Evolutionary conservation across 2,329 filamentous ascomycete genomes (phyloP).

Genomic region (Microascus cirrosus): DNA sequence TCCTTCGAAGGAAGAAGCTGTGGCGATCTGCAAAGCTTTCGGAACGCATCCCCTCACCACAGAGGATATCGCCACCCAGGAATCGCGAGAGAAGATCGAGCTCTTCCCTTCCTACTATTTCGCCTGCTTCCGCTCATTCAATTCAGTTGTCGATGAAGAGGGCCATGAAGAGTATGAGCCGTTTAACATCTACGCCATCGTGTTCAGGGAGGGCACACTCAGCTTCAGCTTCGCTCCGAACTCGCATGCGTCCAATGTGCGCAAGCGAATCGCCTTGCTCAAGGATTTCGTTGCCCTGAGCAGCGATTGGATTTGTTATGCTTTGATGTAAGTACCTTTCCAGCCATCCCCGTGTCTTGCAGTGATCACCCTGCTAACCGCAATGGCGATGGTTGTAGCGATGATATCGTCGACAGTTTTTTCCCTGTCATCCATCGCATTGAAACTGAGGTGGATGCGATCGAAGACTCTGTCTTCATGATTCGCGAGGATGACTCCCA

Average conservation of each 20-base stretch:
- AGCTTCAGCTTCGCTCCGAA: constrained; percentile 91
- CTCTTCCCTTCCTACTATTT: constrained; percentile 98
- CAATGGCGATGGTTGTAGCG: constrained; percentile 32
- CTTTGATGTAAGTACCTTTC: constrained; percentile 62
- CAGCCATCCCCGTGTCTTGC: too few relatives aligned
- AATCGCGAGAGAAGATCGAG: constrained; percentile 96
- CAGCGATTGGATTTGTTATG: constrained; percentile 98
- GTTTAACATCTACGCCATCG: constrained; percentile 92
- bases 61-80: constrained; percentile 91
- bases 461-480: constrained; percentile 92
- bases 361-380: background rate
- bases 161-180: constrained; percentile 81
- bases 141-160: constrained; percentile 62
- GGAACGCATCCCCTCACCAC: constrained; percentile 91
- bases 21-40: constrained; percentile 84
- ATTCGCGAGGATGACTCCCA: constrained; percentile 85
- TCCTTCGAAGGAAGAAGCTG: constrained; percentile 79
- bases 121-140: constrained; percentile 92
- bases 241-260: constrained; percentile 76
- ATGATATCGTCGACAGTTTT: constrained; percentile 96
- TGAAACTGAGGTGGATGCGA: constrained; percentile 79
- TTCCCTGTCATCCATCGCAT: constrained; percentile 80
- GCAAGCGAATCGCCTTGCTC: constrained; percentile 81
- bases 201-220: constrained; percentile 88
- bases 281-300: constrained; percentile 92